Base-by-base conservation (phyloP, 192 early-diverging fungal species). In the Coemansia pectinata region DNA sequence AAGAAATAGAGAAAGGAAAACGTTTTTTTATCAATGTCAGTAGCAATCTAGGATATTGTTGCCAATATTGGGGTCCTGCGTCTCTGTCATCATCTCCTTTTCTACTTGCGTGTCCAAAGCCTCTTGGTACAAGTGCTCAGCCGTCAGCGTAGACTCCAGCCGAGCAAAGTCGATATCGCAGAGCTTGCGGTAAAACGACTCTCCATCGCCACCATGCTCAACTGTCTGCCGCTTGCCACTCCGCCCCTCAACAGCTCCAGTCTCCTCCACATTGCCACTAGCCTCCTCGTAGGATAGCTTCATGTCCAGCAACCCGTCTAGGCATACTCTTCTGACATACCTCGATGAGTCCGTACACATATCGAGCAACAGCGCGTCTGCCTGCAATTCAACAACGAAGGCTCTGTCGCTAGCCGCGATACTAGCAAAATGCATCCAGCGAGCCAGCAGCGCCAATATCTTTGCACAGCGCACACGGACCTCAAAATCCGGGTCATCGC, bases 21-120 rank as follows among this genome's bases (percentile, higher is more conserved):
- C 52, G 9, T 29, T 47, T 48, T 48, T 48, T 21, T 21, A 8
- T 15, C 17, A 15, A 14, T 12, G 29, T 58, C 45, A 77, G 52
- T 76, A 79, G 55, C 81, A 84, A n/a, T 84, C 81, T 0, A 84
- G 50, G 11, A 84, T 84, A 39, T 84, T 84, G 70, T 84, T 84
- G 42, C 81, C 81, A 15, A 53, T n/a, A 36, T 84, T 84, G 1
- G 53, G 66, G 11, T 78, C 81, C 40, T 67, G 50, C 21, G 40
- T 50, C 47, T 84, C 81, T 4, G 31, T 50, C 81, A 84, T 84
- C 58, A 84, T 61, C 61, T 73, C 77, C 4, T 61, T 31, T 15
- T 72, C 77, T 2, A 84, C 81, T 33, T 76, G 76, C 2, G 73
- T 75, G 31, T 84, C 81, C 61, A 84, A 64, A 1, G 81, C 81